Evolutionary conservation across 176 grass and related monocot species (phyloP).

Genomic region (Tuctoria greenei): DNA sequence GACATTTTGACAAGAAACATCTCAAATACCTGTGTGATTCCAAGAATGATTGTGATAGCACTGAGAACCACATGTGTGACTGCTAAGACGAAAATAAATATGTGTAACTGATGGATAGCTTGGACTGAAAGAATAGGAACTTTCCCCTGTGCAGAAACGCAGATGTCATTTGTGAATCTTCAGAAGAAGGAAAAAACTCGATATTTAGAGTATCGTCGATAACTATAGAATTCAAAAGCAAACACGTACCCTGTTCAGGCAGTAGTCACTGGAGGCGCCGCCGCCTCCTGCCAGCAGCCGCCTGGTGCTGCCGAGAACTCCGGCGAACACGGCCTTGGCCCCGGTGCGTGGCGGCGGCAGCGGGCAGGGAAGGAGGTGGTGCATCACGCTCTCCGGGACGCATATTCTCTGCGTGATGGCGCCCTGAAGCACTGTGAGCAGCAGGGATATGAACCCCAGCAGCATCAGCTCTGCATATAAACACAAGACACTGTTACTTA

Average conservation of each 20-base stretch:
- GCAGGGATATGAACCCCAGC: slow-evolving; percentile 82
- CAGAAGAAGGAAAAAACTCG: neutral
- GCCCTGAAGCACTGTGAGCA: slow-evolving; percentile 63
- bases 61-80: slow-evolving; percentile 78
- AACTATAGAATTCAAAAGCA: neutral
- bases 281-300: slow-evolving; percentile 47
- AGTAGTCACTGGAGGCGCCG: slow-evolving; percentile 32
- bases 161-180: neutral
- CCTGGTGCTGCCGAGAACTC: slow-evolving; percentile 40
- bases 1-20: neutral
- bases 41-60: slow-evolving; percentile 64
- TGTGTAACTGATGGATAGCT: slow-evolving; percentile 79
- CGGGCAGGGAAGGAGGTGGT: slow-evolving; percentile 66
- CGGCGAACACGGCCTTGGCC: slow-evolving; percentile 6
- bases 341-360: neutral
- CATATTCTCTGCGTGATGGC: slow-evolving; percentile 51
- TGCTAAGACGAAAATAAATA: slow-evolving; percentile 86
- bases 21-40: slow-evolving; percentile 53
- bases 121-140: slow-evolving; percentile 66
- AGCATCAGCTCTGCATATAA: slow-evolving; percentile 66
- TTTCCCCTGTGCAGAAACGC: slow-evolving; percentile 53
- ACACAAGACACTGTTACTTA: neutral
- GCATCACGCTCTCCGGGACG: slow-evolving; percentile 34
- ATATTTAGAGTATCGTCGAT: neutral
- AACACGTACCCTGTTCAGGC: slow-evolving; percentile 39